Percentiles rank a stretch among this genome's conserved stretches.
These are phyloP conservation scores for Guyanaporus albipodus DNA, from an alignment of 768 basidiomycete genomes.

Conservation along the genomic window DNA sequence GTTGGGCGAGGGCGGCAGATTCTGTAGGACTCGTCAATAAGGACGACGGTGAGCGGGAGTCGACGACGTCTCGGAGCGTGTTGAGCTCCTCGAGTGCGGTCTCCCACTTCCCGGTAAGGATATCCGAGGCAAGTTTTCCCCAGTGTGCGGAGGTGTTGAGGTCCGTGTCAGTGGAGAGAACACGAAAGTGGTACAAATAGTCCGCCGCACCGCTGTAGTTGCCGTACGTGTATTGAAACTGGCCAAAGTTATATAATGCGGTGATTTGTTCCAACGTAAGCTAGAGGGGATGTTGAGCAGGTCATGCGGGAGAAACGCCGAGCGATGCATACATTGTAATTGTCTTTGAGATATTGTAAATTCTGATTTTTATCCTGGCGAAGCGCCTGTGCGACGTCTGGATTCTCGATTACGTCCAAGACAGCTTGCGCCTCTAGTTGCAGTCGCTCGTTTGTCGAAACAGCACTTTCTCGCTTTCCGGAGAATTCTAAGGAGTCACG, in stretches of 20 bases:
- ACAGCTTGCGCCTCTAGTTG: slow-evolving; percentile 91
- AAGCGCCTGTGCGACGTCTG: slow-evolving; percentile 90
- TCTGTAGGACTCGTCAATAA: slow-evolving; percentile 43
- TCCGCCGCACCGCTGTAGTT: slow-evolving; percentile 96
- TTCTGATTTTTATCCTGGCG: slow-evolving; percentile 98
- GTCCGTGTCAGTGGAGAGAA: slow-evolving; percentile 89
- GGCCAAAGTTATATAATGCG: slow-evolving; percentile 94
- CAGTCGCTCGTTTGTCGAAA: slow-evolving; percentile 78
- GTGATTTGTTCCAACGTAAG: slow-evolving; percentile 94
- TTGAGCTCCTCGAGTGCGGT: slow-evolving; percentile 94
- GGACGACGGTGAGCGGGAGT: slow-evolving; percentile 62
- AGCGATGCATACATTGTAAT: slow-evolving; percentile 66
- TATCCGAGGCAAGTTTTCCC: slow-evolving; percentile 97
- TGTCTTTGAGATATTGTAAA: slow-evolving; percentile 87
- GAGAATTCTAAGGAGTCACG: slow-evolving; percentile 62
- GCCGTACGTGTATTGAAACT: slow-evolving; percentile 98
- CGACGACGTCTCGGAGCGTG: slow-evolving; percentile 89
- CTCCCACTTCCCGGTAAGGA: slow-evolving; percentile 93
- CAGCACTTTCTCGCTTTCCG: slow-evolving; percentile 74
- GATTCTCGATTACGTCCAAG: slow-evolving; percentile 93
- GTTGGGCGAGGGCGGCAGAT: slow-evolving; percentile 75
- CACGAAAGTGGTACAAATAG: slow-evolving; percentile 98
- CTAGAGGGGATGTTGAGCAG: slow-evolving; percentile 38
- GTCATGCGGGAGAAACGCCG: background rate
- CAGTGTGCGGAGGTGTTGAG: slow-evolving; percentile 96